Conservation (phyloP, 1,139 yeast species). For the Blastobotrys elegans region DNA sequence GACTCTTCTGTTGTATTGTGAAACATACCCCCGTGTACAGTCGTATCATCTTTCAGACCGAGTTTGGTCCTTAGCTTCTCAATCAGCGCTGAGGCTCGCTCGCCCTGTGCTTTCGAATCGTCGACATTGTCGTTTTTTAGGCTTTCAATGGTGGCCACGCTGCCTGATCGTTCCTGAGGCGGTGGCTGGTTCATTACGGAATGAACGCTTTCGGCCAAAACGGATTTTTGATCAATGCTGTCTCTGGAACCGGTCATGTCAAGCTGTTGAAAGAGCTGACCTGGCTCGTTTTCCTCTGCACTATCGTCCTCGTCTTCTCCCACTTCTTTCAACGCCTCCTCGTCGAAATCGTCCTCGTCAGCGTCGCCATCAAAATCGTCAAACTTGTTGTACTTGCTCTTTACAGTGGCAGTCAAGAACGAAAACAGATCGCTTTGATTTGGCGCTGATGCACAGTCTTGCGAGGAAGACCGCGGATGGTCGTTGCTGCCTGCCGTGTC, state of each 20-base stretch:
- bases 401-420: slow-evolving; percentile 25
- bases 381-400: slow-evolving; percentile 20
- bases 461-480: slow-evolving; percentile 7
- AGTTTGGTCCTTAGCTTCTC: slow-evolving; percentile 27
- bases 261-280: background rate
- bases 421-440: slow-evolving; percentile 19
- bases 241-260: slow-evolving; percentile 1
- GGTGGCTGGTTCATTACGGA: background rate
- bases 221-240: background rate
- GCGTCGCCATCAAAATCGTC: slow-evolving; percentile 26
- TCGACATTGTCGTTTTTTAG: background rate
- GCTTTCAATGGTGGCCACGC: slow-evolving; percentile 2
- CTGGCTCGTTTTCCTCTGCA: background rate
- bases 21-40: slow-evolving; percentile 26
- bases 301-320: background rate
- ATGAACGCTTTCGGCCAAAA: background rate
- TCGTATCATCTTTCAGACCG: slow-evolving; percentile 27
- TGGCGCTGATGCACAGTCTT: slow-evolving; percentile 10
- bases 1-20: too few relatives aligned
- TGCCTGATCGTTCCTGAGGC: background rate
- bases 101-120: slow-evolving; percentile 14
- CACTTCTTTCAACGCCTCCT: slow-evolving; percentile 15
- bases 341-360: slow-evolving; percentile 24
- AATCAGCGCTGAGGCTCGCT: slow-evolving; percentile 25
- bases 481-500: background rate